These are phyloP conservation scores for Leishmania mexicana DNA, from an alignment of 208 protist species.

Conservation along the genomic window DNA sequence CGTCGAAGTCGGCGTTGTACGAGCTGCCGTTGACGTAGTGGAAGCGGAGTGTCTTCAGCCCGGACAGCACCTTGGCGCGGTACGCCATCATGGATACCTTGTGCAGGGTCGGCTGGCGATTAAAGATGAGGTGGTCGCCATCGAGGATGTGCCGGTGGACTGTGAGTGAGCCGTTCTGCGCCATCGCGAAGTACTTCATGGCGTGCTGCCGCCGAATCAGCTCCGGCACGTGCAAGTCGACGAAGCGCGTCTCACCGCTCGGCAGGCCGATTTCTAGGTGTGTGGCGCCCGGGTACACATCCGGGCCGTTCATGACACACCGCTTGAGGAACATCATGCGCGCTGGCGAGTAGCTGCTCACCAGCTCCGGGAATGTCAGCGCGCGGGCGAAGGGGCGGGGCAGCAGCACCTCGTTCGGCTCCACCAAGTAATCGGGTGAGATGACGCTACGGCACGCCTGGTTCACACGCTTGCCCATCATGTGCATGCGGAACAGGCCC, in stretches of 20 bases:
- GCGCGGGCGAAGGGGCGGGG: slow-evolving; percentile 94
- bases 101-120: slow-evolving; percentile 99
- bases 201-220: slow-evolving; percentile 81
- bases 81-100: slow-evolving; percentile 99
- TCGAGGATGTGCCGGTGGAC: slow-evolving; percentile 98
- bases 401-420: slow-evolving; percentile 96
- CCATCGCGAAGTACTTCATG: slow-evolving; percentile 78
- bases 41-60: slow-evolving; percentile 97
- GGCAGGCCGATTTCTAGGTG: slow-evolving; percentile 88
- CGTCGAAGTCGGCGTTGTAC: slow-evolving; percentile 99
- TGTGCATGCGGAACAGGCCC: slow-evolving; percentile 99
- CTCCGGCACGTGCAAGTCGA: slow-evolving; percentile 77
- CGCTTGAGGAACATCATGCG: slow-evolving; percentile 90
- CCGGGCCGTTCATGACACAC: slow-evolving; percentile 97
- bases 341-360: slow-evolving; percentile 67
- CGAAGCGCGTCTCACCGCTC: slow-evolving; percentile 77
- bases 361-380: slow-evolving; percentile 97
- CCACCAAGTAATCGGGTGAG: slow-evolving; percentile 98
- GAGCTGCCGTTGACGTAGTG: slow-evolving; percentile 99
- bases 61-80: slow-evolving; percentile 91
- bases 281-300: slow-evolving; percentile 98
- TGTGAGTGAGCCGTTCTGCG: slow-evolving; percentile 73
- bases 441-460: slow-evolving; percentile 99
- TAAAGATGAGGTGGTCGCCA: slow-evolving; percentile 99
- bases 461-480: slow-evolving; percentile 99